A percentile compares a stretch with the other conserved stretches of the same genome.
Conservation (phyloP, 2,329 filamentous ascomycete species). For the Rhinocladiella similis region DNA sequence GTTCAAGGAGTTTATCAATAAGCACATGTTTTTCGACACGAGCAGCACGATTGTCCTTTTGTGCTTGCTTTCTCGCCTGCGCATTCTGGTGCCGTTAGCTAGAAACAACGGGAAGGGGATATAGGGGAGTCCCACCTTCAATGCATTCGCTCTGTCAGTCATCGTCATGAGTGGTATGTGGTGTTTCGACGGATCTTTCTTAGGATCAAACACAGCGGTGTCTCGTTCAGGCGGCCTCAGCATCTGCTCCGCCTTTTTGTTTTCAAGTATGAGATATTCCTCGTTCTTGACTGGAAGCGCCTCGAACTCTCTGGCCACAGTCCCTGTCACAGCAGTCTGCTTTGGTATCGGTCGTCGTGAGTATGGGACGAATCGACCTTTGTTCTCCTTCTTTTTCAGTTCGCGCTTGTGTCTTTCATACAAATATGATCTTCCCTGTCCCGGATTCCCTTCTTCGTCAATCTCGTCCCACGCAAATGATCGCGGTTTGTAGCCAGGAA, state of each 20-base stretch:
- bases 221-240: conserved; percentile 52
- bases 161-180: conserved; percentile 19
- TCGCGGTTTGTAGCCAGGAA: conserved; percentile 67
- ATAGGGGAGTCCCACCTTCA: conserved; percentile 39
- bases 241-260: conserved; percentile 58
- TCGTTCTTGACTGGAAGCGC: conserved; percentile 71
- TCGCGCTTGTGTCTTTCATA: conserved; percentile 49
- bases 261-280: conserved; percentile 65
- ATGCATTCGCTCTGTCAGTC: conserved; percentile 17
- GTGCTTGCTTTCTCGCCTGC: conserved; percentile 42
- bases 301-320: conserved; percentile 73
- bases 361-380: conserved; percentile 61
- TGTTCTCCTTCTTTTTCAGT: conserved; percentile 45
- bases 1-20: conserved; percentile 77
- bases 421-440: conserved; percentile 43
- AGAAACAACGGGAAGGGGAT: conserved; percentile 21
- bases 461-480: conserved; percentile 38
- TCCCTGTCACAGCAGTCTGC: conserved; percentile 73
- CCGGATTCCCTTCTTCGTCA: conserved; percentile 43
- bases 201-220: conserved; percentile 16
- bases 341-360: conserved; percentile 67
- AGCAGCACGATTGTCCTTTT: conserved; percentile 77
- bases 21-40: conserved; percentile 89
- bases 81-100: conserved; percentile 15
- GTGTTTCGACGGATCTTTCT: conserved; percentile 20